Conservation (phyloP, 805 yeast genomes). For the Cyberlindnera japonica region DNA sequence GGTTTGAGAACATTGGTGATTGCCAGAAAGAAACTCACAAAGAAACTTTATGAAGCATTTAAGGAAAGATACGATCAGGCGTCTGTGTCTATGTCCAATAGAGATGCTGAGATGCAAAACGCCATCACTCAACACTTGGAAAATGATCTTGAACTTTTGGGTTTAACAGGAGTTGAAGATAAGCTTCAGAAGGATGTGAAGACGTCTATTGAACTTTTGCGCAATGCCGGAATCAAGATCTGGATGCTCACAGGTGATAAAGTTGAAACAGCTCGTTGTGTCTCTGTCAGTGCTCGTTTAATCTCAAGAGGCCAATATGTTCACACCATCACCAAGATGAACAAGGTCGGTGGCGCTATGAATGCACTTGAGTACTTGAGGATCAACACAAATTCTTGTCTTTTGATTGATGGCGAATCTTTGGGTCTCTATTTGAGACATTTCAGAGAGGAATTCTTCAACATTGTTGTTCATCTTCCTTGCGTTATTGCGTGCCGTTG, state of each 20-base stretch:
- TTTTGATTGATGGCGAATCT: constrained; percentile 93
- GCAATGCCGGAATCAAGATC: constrained; percentile 95
- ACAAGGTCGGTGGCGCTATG: constrained; percentile 58
- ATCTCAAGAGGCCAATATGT: constrained; percentile 93
- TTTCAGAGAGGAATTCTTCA: constrained; percentile 70
- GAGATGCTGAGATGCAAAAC: constrained; percentile 71
- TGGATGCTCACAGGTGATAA: constrained; percentile 99
- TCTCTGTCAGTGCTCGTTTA: constrained; percentile 90
- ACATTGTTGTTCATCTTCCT: constrained; percentile 72
- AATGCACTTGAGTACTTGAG: constrained; percentile 70
- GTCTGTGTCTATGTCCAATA: constrained; percentile 68
- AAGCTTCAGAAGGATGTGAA: constrained; percentile 89
- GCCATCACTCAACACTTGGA: constrained; percentile 72
- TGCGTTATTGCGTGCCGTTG: constrained; percentile 98
- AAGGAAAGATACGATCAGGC: constrained; percentile 65
- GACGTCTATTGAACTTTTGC: constrained; percentile 81
- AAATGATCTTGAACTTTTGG: constrained; percentile 77
- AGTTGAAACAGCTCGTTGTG: constrained; percentile 97
- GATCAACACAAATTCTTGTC: constrained; percentile 57
- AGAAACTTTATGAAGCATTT: constrained; percentile 57
- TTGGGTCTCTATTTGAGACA: constrained; percentile 62
- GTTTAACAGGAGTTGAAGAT: constrained; percentile 97
- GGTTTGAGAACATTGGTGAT: constrained; percentile 93
- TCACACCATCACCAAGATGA: constrained; percentile 72
- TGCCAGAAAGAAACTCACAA: constrained; percentile 71